Evolutionary conservation across 2,329 filamentous ascomycete species (phyloP).

Genomic region (Fonsecaea erecta): DNA sequence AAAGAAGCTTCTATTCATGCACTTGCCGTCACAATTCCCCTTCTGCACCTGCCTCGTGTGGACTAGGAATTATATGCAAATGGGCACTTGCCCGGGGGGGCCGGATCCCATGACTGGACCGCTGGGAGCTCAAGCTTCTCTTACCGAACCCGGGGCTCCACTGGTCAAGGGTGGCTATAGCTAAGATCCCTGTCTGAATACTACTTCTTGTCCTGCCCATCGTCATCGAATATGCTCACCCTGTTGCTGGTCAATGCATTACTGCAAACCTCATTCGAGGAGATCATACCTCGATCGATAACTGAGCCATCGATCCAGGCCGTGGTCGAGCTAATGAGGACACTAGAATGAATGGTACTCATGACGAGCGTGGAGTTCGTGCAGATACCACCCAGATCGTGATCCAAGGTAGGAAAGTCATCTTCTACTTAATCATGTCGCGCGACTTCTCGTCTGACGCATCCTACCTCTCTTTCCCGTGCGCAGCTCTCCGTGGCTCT

Average conservation of each 20-base stretch:
- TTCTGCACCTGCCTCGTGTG: slow-evolving; percentile 19
- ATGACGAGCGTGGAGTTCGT: slow-evolving; percentile 4
- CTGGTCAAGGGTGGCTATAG: slow-evolving; percentile 5
- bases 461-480: not conserved
- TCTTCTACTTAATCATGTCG: slow-evolving; percentile 19
- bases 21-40: not conserved
- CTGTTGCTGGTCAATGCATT: slow-evolving; percentile 18
- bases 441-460: slow-evolving; percentile 2
- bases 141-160: not conserved
- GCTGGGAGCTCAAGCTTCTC: slow-evolving; percentile 11
- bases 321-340: slow-evolving; percentile 17
- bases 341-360: slow-evolving; percentile 21
- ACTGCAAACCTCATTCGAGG: not conserved
- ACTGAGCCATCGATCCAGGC: slow-evolving; percentile 1
- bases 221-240: slow-evolving; percentile 26
- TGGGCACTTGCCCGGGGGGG: not conserved
- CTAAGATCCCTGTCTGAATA: slow-evolving; percentile 23
- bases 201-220: slow-evolving; percentile 21
- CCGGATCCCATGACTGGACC: slow-evolving; percentile 7
- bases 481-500: slow-evolving; percentile 7
- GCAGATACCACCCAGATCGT: not conserved
- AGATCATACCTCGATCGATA: slow-evolving; percentile 13
- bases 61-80: not conserved
- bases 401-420: slow-evolving; percentile 6
- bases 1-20: slow-evolving; percentile 3